Conservation (phyloP, 257 asterid species). For the Solanum chilense region DNA sequence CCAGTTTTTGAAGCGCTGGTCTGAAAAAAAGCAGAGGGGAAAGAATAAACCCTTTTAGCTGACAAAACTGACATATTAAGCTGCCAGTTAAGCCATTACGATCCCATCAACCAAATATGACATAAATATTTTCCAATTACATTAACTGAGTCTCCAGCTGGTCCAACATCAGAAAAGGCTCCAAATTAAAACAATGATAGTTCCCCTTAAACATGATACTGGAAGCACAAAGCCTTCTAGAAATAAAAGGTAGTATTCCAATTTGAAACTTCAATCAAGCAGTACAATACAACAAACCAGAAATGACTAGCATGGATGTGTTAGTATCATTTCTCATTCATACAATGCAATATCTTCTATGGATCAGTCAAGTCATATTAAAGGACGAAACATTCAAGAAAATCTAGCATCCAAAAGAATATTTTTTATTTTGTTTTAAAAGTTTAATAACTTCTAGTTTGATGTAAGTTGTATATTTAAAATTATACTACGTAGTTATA, state of each 20-base stretch:
- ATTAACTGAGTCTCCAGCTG: not conserved
- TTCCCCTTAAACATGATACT: not conserved
- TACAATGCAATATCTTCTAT: not conserved
- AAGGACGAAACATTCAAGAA: not conserved
- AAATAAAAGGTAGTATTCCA: not conserved
- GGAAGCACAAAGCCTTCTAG: not conserved
- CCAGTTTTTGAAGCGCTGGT: conserved; percentile 80
- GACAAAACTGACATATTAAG: not conserved
- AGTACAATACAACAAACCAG: not conserved
- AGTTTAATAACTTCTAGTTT: not conserved
- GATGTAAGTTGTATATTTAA: not conserved
- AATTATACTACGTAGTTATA: not conserved
- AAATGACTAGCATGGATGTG: not conserved
- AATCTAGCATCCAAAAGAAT: not conserved
- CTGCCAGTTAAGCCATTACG: not conserved
- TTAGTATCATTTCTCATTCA: not conserved
- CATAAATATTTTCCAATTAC: not conserved
- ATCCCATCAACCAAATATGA: not conserved
- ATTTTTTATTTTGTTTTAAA: not conserved
- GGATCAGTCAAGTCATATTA: not conserved
- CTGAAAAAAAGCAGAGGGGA: conserved; percentile 33
- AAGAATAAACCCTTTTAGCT: not conserved
- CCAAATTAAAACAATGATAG: not conserved
- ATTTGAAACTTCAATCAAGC: not conserved
- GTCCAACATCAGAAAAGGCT: not conserved